phyloP scores from a whole-genome alignment of 2,329 filamentous ascomycete species.

The Exophiala dermatitidis region DNA sequence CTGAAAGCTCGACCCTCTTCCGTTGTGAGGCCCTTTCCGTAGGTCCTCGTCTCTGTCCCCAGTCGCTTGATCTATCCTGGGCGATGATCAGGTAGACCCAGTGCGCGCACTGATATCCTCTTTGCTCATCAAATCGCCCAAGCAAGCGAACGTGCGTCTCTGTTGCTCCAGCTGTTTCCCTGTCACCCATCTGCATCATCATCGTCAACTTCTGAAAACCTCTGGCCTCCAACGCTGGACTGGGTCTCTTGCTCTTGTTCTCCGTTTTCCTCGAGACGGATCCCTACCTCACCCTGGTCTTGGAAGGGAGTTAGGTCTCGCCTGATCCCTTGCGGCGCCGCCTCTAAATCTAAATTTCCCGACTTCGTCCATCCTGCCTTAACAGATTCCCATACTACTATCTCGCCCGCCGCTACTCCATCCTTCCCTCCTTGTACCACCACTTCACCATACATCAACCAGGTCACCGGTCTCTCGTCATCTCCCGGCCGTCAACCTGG shows the following conservation, averaged over 20 bases:
- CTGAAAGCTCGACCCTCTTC: too few relatives aligned
- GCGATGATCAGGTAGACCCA: not conserved
- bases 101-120: slow-evolving; percentile 4
- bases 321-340: slow-evolving; percentile 18
- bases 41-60: not conserved
- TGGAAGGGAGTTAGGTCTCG: slow-evolving; percentile 16
- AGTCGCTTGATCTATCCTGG: not conserved
- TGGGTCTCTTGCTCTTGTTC: not conserved
- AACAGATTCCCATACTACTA: slow-evolving; percentile 1
- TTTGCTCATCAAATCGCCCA: not conserved
- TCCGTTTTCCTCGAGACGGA: slow-evolving; percentile 5
- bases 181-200: slow-evolving; percentile 12
- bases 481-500: not conserved
- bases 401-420: not conserved
- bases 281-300: slow-evolving; percentile 10
- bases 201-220: slow-evolving; percentile 4
- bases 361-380: slow-evolving; percentile 7
- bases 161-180: slow-evolving; percentile 20
- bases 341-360: slow-evolving; percentile 22
- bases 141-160: slow-evolving; percentile 9
- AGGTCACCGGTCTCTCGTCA: not conserved
- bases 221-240: not conserved
- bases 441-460: not conserved
- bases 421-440: slow-evolving; percentile 1
- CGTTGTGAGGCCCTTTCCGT: not conserved